A percentile compares a stretch with the other conserved stretches of the same genome.
These are phyloP conservation scores for Jacaranda copaia DNA, from an alignment of 257 asterid species.

Conservation along the genomic window DNA sequence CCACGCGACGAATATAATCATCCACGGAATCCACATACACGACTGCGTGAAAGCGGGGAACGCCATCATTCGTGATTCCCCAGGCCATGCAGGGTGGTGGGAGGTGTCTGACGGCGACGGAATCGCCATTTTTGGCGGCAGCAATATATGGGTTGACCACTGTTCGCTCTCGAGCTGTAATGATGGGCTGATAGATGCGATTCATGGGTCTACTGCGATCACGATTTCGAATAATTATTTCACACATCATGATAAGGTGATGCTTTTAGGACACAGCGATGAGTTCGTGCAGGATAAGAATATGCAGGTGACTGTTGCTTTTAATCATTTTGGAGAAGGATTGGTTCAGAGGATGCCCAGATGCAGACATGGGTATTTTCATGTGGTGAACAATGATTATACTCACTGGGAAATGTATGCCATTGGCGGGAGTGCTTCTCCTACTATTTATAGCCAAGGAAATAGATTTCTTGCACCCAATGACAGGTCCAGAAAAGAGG, in stretches of 20 bases:
- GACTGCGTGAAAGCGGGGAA: constrained; percentile 65
- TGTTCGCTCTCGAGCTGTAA: constrained; percentile 75
- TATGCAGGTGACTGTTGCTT: constrained; percentile 85
- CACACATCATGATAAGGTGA: constrained; percentile 86
- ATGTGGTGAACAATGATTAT: constrained; percentile 88
- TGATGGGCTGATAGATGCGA: constrained; percentile 81
- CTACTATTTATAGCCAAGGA: constrained; percentile 86
- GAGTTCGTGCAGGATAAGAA: constrained; percentile 52
- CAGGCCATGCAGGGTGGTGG: constrained; percentile 71
- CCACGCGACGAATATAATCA: constrained; percentile 56
- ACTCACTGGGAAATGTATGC: constrained; percentile 97
- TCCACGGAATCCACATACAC: constrained; percentile 78
- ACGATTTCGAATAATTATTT: constrained; percentile 78
- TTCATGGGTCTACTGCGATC: constrained; percentile 79
- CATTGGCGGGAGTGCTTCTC: constrained; percentile 88
- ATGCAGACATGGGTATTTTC: constrained; percentile 92
- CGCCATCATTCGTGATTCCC: constrained; percentile 65
- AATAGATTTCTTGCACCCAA: constrained; percentile 84
- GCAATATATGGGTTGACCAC: constrained; percentile 76
- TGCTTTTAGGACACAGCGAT: constrained; percentile 84
- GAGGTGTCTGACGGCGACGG: constrained; percentile 77
- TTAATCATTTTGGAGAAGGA: constrained; percentile 91
- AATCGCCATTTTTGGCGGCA: constrained; percentile 57
- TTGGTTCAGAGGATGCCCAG: constrained; percentile 93
- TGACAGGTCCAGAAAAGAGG: constrained; percentile 58